Conservation (phyloP, 106 monocot species). For the Dendrobium catenatum region DNA sequence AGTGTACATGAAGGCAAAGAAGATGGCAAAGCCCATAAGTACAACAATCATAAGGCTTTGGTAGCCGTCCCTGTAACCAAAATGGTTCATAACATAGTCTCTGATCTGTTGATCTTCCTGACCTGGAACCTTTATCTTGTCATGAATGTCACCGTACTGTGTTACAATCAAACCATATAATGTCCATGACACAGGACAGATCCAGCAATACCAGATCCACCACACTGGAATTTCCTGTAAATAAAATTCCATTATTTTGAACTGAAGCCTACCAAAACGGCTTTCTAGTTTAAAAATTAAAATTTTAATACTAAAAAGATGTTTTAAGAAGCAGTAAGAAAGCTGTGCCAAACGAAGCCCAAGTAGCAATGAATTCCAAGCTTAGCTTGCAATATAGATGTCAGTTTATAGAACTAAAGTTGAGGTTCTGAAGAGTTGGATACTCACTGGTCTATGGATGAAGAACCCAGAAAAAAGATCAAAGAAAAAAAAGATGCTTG, state of each 20-base stretch:
- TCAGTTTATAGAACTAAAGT: no score
- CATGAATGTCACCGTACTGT: conserved; percentile 61
- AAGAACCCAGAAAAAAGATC: no score
- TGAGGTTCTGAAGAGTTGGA: no score
- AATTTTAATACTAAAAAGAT: no score
- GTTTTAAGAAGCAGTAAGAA: no score
- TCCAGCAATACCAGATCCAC: conserved; percentile 84
- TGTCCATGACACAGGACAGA: conserved; percentile 62
- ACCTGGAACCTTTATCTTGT: conserved; percentile 36
- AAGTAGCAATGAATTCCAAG: no score
- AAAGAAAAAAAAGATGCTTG: no score
- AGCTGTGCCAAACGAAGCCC: no score
- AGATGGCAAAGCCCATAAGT: conserved; percentile 40
- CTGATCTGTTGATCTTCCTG: conserved; percentile 20
- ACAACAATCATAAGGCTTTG: conserved; percentile 42
- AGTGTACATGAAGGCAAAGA: conserved; percentile 64
- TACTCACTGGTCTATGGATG: no score
- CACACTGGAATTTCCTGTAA: conserved; percentile 64
- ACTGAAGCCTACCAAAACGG: no score
- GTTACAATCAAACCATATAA: conserved; percentile 61
- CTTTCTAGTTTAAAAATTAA: no score
- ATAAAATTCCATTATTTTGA: neutral
- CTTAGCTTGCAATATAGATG: no score
- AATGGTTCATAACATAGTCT: conserved; percentile 37
- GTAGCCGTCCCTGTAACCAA: conserved; percentile 48